These are phyloP conservation scores for Suillus alpinus DNA, from an alignment of 768 basidiomycete genomes.

Conservation along the genomic window DNA sequence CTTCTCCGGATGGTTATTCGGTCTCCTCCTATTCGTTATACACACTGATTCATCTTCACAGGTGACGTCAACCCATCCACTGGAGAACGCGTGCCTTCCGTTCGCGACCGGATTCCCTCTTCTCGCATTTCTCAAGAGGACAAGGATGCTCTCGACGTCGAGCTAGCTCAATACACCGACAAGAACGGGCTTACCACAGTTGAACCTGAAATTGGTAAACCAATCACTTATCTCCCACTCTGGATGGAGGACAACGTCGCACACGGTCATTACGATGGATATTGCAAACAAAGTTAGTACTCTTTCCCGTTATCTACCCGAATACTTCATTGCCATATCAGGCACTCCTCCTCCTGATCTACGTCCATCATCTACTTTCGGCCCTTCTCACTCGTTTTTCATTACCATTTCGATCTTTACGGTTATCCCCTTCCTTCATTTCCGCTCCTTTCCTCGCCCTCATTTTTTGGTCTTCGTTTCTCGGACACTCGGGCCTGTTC, in stretches of 20 bases:
- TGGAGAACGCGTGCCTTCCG: slow-evolving; percentile 9
- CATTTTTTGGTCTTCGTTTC: background rate
- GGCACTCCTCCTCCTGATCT: slow-evolving; percentile 3
- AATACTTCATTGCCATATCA: slow-evolving; percentile 13
- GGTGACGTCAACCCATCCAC: slow-evolving; percentile 2
- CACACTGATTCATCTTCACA: slow-evolving; percentile 7
- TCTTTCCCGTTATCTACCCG: slow-evolving; percentile 2
- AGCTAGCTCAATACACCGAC: slow-evolving; percentile 55
- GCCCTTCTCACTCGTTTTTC: background rate
- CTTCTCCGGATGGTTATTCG: slow-evolving; percentile 22
- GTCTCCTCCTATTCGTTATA: slow-evolving; percentile 5
- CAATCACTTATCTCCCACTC: slow-evolving; percentile 73
- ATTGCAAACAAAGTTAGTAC: slow-evolving; percentile 91
- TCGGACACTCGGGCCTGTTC: background rate
- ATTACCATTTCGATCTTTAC: background rate
- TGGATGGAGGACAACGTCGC: slow-evolving; percentile 89
- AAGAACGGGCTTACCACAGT: slow-evolving; percentile 16
- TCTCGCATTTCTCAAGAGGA: slow-evolving; percentile 42
- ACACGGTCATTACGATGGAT: slow-evolving; percentile 94
- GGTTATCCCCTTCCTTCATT: background rate
- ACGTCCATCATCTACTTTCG: background rate
- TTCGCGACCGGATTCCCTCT: slow-evolving; percentile 42
- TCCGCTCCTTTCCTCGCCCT: background rate
- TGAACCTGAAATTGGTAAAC: slow-evolving; percentile 48
- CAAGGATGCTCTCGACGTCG: slow-evolving; percentile 60